Conservation (phyloP, 768 basidiomycete species). For the Suillus clintonianus region DNA sequence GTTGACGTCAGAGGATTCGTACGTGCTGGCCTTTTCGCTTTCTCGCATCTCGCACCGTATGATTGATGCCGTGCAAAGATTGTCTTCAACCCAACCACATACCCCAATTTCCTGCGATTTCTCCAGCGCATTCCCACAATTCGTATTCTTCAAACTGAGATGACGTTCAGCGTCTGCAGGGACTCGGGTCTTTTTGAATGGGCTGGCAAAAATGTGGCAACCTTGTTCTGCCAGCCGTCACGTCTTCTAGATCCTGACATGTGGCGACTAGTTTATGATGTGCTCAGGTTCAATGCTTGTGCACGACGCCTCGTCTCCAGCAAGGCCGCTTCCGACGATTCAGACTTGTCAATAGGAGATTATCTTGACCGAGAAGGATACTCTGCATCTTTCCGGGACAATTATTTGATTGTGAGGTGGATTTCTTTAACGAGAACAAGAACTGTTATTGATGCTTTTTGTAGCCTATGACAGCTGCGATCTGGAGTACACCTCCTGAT, state of each 20-base stretch:
- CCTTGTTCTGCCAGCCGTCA: constrained; percentile 67
- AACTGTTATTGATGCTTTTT: not conserved
- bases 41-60: no score
- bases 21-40: constrained; percentile 19
- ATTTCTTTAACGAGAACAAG: not conserved
- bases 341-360: constrained; percentile 47
- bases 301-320: constrained; percentile 42
- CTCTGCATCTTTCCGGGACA: constrained; percentile 66
- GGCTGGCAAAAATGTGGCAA: constrained; percentile 64
- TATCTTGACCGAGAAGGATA: constrained; percentile 65
- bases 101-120: constrained; percentile 79
- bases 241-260: constrained; percentile 64
- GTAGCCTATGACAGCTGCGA: constrained; percentile 79
- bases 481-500: constrained; percentile 79
- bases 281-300: constrained; percentile 73
- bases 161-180: constrained; percentile 79
- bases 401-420: constrained; percentile 68
- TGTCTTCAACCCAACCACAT: constrained; percentile 74
- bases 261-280: constrained; percentile 74
- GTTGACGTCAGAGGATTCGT: constrained; percentile 40
- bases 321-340: constrained; percentile 25
- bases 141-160: constrained; percentile 58
- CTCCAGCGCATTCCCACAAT: constrained; percentile 50
- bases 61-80: constrained; percentile 45
- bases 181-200: constrained; percentile 66